Conservation (phyloP, 257 asterid species). For the Plantago major region DNA sequence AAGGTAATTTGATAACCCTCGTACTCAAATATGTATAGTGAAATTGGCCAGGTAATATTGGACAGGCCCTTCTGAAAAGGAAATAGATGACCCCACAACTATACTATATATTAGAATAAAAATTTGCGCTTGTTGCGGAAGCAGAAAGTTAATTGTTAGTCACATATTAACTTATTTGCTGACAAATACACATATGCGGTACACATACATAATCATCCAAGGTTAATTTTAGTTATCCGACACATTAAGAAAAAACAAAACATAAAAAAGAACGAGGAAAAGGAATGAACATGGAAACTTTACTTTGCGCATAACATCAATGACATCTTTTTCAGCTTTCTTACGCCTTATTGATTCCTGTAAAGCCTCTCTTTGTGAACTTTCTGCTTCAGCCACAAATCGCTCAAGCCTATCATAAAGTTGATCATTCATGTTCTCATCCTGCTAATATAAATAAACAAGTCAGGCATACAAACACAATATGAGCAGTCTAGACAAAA, state of each 20-base stretch:
- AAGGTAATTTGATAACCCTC: neutral
- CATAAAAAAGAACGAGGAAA: neutral
- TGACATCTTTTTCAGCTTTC: slow-evolving; percentile 71
- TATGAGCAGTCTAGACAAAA: neutral
- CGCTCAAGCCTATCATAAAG: slow-evolving; percentile 58
- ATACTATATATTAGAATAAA: neutral
- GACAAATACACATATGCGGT: neutral
- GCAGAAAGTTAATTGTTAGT: neutral
- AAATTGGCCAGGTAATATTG: neutral
- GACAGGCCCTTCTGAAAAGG: neutral
- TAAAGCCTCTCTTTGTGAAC: slow-evolving; percentile 61
- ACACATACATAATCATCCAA: neutral
- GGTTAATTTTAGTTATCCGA: neutral
- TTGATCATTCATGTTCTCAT: slow-evolving; percentile 39
- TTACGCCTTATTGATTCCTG: slow-evolving; percentile 61
- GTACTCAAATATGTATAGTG: neutral
- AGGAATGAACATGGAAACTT: slow-evolving; percentile 16
- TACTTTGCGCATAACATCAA: slow-evolving; percentile 50
- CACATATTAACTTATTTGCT: neutral
- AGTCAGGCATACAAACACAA: slow-evolving; percentile 18
- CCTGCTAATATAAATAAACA: slow-evolving; percentile 44
- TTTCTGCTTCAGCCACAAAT: slow-evolving; percentile 62
- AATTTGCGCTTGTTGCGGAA: neutral
- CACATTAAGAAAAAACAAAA: neutral
- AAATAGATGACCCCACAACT: neutral